phyloP scores from a whole-genome alignment of 331 rosid species.

The Prunus yedoensis region DNA sequence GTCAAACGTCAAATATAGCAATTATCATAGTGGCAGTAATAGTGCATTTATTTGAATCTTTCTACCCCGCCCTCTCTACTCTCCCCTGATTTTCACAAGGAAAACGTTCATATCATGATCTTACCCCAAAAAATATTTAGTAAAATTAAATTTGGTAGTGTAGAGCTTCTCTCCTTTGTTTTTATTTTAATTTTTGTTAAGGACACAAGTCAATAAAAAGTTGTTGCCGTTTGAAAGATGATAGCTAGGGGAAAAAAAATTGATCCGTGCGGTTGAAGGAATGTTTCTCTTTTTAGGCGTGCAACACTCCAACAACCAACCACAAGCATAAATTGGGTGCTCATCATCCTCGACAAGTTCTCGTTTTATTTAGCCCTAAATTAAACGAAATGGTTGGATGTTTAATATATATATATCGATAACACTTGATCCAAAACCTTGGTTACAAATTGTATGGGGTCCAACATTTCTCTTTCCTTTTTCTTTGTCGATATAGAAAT shows the following conservation, averaged over 20 bases:
- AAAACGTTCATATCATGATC: background rate
- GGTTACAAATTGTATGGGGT: too few species aligned
- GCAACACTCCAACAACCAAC: slow-evolving; percentile 14
- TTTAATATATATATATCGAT: too few species aligned
- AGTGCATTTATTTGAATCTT: background rate
- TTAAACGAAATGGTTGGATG: too few species aligned
- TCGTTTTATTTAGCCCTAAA: background rate
- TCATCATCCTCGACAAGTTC: background rate
- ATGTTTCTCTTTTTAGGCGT: slow-evolving; percentile 18
- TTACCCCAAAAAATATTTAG: background rate
- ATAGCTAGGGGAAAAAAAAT: background rate
- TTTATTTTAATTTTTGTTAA: background rate
- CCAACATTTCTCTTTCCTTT: too few species aligned
- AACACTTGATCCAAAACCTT: too few species aligned
- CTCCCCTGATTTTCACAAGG: background rate
- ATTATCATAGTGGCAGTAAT: background rate
- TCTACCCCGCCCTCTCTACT: background rate
- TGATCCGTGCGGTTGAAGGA: slow-evolving; percentile 26
- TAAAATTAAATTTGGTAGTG: background rate
- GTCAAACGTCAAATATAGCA: background rate
- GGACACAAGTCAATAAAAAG: slow-evolving; percentile 10
- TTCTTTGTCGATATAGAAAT: too few species aligned
- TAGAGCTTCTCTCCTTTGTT: slow-evolving; percentile 9
- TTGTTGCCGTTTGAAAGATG: slow-evolving; percentile 14
- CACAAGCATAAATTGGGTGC: slow-evolving; percentile 8